Conservation (phyloP, 306 rosid genomes). For the Fragaria ananassa region DNA sequence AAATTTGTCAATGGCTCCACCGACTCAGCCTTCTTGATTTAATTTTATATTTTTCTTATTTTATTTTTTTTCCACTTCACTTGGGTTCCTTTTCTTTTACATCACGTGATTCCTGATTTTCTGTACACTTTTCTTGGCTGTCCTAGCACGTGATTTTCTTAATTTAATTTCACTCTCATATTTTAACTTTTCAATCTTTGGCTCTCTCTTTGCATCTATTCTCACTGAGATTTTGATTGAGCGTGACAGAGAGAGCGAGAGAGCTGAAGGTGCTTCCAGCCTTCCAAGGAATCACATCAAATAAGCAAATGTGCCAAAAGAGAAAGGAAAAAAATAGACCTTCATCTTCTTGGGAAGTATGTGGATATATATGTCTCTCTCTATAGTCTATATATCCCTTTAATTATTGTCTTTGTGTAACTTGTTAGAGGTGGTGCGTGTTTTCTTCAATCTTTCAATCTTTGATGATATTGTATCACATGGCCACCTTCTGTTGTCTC, state of each 20-base stretch:
- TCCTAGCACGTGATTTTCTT: slow-evolving; percentile 10
- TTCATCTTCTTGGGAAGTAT: not conserved
- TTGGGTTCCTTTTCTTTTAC: not conserved
- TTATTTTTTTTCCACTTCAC: not conserved
- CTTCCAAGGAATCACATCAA: not conserved
- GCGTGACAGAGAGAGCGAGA: not conserved
- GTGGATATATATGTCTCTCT: not conserved
- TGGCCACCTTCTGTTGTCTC: slow-evolving; percentile 59
- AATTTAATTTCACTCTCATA: not conserved
- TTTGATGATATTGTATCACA: slow-evolving; percentile 30
- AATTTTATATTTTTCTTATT: too few species aligned
- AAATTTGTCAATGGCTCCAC: not conserved
- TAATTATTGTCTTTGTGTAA: not conserved
- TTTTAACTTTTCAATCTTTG: slow-evolving; percentile 2
- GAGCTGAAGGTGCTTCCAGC: not conserved
- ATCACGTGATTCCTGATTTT: slow-evolving; percentile 8
- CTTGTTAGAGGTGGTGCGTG: not conserved
- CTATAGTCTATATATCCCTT: not conserved
- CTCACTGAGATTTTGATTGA: not conserved
- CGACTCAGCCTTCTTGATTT: not conserved
- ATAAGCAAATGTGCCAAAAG: slow-evolving; percentile 1
- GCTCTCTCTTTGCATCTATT: slow-evolving; percentile 2
- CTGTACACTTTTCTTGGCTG: not conserved
- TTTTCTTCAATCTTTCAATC: not conserved
- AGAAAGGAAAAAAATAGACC: not conserved